Base-by-base conservation (phyloP, 169 alveolate genomes). In the Babesia sp. region DNA sequence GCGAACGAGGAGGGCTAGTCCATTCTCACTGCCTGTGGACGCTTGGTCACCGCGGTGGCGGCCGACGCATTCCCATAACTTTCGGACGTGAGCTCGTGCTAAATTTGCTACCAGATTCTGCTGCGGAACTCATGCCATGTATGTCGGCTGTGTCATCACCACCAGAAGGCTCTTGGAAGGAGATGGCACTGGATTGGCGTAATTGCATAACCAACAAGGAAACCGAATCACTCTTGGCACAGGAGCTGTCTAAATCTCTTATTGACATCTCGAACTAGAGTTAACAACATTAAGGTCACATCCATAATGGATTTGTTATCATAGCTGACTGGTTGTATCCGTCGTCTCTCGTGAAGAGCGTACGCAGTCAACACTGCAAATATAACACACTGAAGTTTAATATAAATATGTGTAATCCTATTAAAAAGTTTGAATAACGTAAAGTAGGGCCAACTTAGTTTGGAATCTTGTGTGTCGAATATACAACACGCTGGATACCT, bases 1-100 rank as follows among this genome's bases (percentile, higher is more conserved):
- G 37, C 14, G 51, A 18, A 18, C 39, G 70, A 9, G 33, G 48
- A 11, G 73, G 72, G 12, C 20, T 79, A 14, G 60, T 48, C 31
- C 75, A 70, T 37, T 57, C 87, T 16, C 68, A 59, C 36, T 71
- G 83, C 44, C 83, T 79, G 36, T 79, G 87, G 87, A 70, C 61
- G 9, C 61, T 79, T 11, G 68, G 61, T 11, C 59, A 69, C 37
- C 57, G 53, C n/a, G 69, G 74, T 24, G 55, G 54, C 41, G 67
- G 56, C 18, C 54, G 68, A 1, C 64, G 81, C 16, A 79, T 79
- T 24, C 87, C 83, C 11, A 58, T 61, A 1, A 56, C 68, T 6
- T 70, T 79, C 37, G 87, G 87, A 11, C 18, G 87, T 29, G 83
- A 79, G 60, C 57, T 79, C 5, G 56, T 74, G 14, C 28, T 79